These are phyloP conservation scores for Pilasporangium apinafurcum DNA, from an alignment of 352 stramenopile species.

Conservation along the genomic window DNA sequence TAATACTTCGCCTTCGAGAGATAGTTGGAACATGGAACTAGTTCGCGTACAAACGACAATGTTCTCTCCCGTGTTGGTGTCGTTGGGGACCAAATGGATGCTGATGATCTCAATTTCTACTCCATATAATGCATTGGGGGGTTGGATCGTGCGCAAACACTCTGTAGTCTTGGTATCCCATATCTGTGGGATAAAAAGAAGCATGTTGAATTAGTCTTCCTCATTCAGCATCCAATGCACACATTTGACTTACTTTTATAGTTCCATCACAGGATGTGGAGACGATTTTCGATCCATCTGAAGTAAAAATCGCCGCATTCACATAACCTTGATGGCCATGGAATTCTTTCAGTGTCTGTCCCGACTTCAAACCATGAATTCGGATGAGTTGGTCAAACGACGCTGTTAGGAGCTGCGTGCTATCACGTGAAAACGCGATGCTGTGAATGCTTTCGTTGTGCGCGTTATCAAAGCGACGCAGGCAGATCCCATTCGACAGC, in stretches of 20 bases:
- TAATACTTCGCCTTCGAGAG: constrained; percentile 53
- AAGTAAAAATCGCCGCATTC: constrained; percentile 81
- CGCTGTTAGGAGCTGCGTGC: constrained; percentile 86
- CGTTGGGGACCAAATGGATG: constrained; percentile 51
- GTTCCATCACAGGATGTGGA: constrained; percentile 89
- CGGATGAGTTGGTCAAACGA: constrained; percentile 87
- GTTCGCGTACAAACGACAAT: constrained; percentile 87
- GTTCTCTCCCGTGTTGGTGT: constrained; percentile 32
- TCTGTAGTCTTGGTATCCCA: constrained; percentile 87
- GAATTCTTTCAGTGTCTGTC: constrained; percentile 93
- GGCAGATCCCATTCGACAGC: constrained; percentile 81
- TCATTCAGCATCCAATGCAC: not conserved
- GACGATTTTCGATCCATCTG: constrained; percentile 68
- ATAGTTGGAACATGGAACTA: constrained; percentile 75
- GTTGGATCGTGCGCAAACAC: constrained; percentile 69
- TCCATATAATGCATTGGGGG: constrained; percentile 33
- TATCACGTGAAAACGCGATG: constrained; percentile 87
- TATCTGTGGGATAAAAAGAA: constrained; percentile 28
- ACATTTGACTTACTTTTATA: constrained; percentile 50
- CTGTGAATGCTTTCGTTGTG: constrained; percentile 79
- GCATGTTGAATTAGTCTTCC: not conserved
- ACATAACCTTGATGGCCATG: constrained; percentile 90
- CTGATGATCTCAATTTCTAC: constrained; percentile 78
- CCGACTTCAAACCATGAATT: constrained; percentile 92
- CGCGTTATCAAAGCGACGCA: constrained; percentile 85